Base-by-base conservation (phyloP, 768 basidiomycete genomes). In the Fomitopsis serialis region DNA sequence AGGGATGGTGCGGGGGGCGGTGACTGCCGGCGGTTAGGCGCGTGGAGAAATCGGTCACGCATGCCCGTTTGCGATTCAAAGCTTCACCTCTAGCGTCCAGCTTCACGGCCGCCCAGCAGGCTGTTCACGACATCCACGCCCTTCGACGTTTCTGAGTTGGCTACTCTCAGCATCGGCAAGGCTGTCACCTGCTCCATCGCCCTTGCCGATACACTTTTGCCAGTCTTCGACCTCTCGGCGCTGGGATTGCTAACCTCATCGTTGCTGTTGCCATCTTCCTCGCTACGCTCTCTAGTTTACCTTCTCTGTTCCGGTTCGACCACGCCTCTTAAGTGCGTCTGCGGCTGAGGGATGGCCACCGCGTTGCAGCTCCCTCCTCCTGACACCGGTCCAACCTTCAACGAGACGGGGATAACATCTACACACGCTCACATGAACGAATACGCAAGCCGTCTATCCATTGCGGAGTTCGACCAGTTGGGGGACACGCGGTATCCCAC, bases 401-500 rank as follows among this genome's bases (percentile, higher is more conserved):
- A 54, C 54, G 56, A 60, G 34, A 23, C 56, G n/a, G 60, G 50
- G 27, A 40, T 65, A 53, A 55, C 69, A 55, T 55, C 73, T 22
- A 56, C 70, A 45, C 66, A 67, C 59, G 55, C 70, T 42, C 69
- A 66, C 60, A 62, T 74, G 54, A 67, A 65, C 52, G 66, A 77
- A 56, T 83, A 82, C 68, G 72, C 82, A 48, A 75, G 74, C 61
- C 70, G 75, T 40, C 73, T 85, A 54, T 63, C 72, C 37, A 75
- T 84, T 66, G 71, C 78, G 53, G 84, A 85, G 53, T 73, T 81
- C 57, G 81, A 84, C 68, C 37, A 40, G 15, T 77, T 81, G 66
- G 74, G 76, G 61, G 85, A 85, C 72, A 79, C 78, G 63, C 75
- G 85, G 63, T 84, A 85, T 59, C 72, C 78, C 17, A 53, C 71